A percentile compares a stretch with the other conserved stretches of the same genome.
Conservation (phyloP, 208 protist genomes). For the Leishmania major region DNA sequence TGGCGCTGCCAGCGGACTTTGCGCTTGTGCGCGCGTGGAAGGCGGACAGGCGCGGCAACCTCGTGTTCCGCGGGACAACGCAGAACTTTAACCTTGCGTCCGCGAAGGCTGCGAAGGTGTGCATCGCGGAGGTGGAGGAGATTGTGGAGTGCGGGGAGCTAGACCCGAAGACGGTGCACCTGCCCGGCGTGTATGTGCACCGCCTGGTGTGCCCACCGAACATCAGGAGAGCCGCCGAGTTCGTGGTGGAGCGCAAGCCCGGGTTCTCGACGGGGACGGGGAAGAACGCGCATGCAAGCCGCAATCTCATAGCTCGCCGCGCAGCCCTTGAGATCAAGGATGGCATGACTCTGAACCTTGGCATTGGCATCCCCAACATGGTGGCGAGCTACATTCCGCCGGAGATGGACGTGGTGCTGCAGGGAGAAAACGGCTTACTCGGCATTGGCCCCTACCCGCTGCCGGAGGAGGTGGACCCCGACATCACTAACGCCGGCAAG, state of each 20-base stretch:
- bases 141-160: conserved; percentile 89
- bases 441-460: conserved; percentile 91
- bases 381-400: conserved; percentile 81
- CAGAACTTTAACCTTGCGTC: conserved; percentile 92
- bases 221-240: conserved; percentile 15
- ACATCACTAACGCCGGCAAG: conserved; percentile 96
- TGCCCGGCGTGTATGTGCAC: conserved; percentile 93
- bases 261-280: conserved; percentile 3
- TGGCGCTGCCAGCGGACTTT: conserved; percentile 89
- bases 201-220: conserved; percentile 55
- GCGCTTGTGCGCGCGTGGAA: conserved; percentile 93
- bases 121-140: conserved; percentile 95
- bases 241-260: conserved; percentile 14
- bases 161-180: conserved; percentile 85
- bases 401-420: conserved; percentile 78
- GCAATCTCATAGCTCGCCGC: conserved; percentile 75
- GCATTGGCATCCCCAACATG: conserved; percentile 95
- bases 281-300: conserved; percentile 14
- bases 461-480: conserved; percentile 75
- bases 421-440: conserved; percentile 87
- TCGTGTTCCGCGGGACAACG: conserved; percentile 84
- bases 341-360: conserved; percentile 95
- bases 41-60: conserved; percentile 77
- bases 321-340: conserved; percentile 93
- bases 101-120: conserved; percentile 84